Conservation (phyloP, 768 basidiomycete genomes). For the Baorangia bicolor region DNA sequence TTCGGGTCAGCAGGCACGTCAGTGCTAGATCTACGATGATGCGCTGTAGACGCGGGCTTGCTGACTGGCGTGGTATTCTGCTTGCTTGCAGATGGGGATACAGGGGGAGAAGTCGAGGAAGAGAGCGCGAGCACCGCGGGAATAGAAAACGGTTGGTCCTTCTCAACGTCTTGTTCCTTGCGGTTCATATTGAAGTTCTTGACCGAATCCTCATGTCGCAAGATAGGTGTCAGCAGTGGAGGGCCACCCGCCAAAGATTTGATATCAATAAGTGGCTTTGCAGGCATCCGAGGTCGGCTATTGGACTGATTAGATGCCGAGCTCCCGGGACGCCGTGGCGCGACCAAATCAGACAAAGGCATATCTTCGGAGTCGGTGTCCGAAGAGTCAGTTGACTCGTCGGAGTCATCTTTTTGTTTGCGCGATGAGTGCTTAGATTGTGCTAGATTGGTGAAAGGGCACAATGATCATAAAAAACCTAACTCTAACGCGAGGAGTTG, state of each 20-base stretch:
- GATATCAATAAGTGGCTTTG: slow-evolving; percentile 46
- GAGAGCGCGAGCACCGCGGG: slow-evolving; percentile 25
- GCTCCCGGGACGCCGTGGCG: slow-evolving; percentile 67
- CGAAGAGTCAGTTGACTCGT: slow-evolving; percentile 31
- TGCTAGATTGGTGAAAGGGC: neutral
- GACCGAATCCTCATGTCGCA: slow-evolving; percentile 30
- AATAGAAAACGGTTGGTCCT: slow-evolving; percentile 31
- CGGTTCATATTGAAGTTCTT: slow-evolving; percentile 18
- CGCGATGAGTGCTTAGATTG: neutral
- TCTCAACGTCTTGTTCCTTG: slow-evolving; percentile 22
- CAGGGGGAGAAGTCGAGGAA: slow-evolving; percentile 19
- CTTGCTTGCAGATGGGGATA: slow-evolving; percentile 15
- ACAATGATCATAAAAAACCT: neutral
- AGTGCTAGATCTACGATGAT: slow-evolving; percentile 18
- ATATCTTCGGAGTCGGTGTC: slow-evolving; percentile 55
- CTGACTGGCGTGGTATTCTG: neutral
- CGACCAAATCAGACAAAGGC: slow-evolving; percentile 61
- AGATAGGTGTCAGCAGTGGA: slow-evolving; percentile 30
- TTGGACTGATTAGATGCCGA: slow-evolving; percentile 39
- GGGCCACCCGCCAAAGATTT: slow-evolving; percentile 36
- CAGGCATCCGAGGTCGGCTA: slow-evolving; percentile 31
- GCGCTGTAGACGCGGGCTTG: slow-evolving; percentile 2
- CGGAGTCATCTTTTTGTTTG: slow-evolving; percentile 13
- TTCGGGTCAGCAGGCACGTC: slow-evolving; percentile 11
- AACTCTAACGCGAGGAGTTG: neutral